Evolutionary conservation across 129 eudicot species (phyloP), one percentile per base, ranked within the genome.

Genomic region (Flaveria bidentis): DNA sequence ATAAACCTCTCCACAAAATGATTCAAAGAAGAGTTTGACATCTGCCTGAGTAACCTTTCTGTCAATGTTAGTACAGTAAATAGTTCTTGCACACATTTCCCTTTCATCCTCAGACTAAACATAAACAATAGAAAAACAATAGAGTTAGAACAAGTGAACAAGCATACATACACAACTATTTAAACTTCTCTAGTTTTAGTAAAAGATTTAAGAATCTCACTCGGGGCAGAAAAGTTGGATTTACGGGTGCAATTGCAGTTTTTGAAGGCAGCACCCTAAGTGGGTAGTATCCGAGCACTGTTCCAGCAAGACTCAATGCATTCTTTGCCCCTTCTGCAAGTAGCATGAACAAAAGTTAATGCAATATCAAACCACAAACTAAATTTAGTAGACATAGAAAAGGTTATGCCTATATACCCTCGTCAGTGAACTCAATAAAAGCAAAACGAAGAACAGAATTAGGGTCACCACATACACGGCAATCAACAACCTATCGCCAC

Each of bases 31-130:
- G 80, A 87, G 87, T 69, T 91, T 87, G 71, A 94, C 89, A 81
- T 94, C 99, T 4, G 90, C 93, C 85, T 94, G 99, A 45, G 99
- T 88, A 78, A 91, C 87, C 98, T 91, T 93, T 85, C 91, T 91
- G 50, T 93, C 98, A 68, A 93, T 93, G 88, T 93, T 90, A 73
- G 98, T 84, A 71, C 97, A 90, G 64, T 93, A 93, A 63, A 93
- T 88, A 80, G 98, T 93, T 72, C 97, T 85, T 70, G 97, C 89
- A 57, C 98, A 93, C 98, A 90, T 93, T 84, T 93, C 98, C 85
- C 98, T 80, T 83, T 93, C 98, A 85, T 93, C 97, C 78, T 90
- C 98, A 75, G 95, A 85, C 89, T 85, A 73, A 11, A 62, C 74
- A 46, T 49, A 52, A 65, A 67, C 77, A 64, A 74, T n/a, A 66